Conservation (phyloP, 345 rosid genomes). For the Combretum micranthum region DNA sequence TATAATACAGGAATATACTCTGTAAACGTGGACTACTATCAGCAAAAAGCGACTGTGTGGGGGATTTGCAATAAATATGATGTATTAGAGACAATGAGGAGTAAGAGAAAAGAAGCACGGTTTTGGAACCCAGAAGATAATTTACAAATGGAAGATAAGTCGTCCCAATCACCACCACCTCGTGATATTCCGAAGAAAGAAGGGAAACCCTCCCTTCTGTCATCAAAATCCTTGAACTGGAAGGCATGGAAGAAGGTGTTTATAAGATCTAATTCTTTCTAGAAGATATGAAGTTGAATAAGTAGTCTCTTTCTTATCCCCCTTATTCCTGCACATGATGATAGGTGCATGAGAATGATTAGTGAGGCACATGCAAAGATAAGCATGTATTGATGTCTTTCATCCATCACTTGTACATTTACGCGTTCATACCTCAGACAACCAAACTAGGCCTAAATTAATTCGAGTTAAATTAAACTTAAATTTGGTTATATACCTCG, state of each 20-base stretch:
- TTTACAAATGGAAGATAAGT: conserved; percentile 11
- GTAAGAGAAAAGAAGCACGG: conserved; percentile 72
- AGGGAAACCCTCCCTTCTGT: conserved; percentile 15
- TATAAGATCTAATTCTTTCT: conserved; percentile 55
- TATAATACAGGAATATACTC: conserved; percentile 59
- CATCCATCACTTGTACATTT: too few species aligned
- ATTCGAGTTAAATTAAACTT: too few species aligned
- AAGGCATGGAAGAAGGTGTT: conserved; percentile 57
- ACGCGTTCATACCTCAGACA: too few species aligned
- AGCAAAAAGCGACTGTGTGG: conserved; percentile 88
- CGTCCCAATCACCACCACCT: too few species aligned
- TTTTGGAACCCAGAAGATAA: conserved; percentile 64
- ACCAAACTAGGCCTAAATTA: too few species aligned
- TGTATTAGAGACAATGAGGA: conserved; percentile 47
- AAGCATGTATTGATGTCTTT: too few species aligned
- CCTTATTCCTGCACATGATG: too few species aligned
- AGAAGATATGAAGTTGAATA: conserved; percentile 7
- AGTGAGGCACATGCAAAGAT: too few species aligned
- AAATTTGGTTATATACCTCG: too few species aligned
- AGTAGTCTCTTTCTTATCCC: too few species aligned
- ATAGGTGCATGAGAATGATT: too few species aligned
- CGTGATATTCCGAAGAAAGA: not conserved
- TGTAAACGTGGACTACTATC: conserved; percentile 51
- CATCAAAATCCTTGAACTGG: conserved; percentile 52
- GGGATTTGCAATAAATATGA: conserved; percentile 79